Evolutionary conservation across 805 yeast species (phyloP).

Genomic region (Torulaspora delbrueckii): DNA sequence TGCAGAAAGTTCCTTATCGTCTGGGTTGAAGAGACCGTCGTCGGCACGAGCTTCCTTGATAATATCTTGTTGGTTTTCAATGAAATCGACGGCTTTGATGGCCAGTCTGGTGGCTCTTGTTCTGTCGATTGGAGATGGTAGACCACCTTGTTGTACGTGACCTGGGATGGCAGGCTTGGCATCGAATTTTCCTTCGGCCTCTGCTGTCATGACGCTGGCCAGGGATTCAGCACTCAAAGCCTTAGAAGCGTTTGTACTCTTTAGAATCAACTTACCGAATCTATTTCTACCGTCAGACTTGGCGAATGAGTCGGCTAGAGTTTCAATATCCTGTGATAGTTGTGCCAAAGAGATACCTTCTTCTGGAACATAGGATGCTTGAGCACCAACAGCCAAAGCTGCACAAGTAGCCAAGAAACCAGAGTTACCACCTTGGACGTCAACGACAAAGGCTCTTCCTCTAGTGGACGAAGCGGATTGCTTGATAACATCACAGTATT

Average conservation of each 20-base stretch:
- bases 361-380: conserved; percentile 74
- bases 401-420: conserved; percentile 72
- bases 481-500: conserved; percentile 73
- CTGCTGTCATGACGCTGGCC: conserved; percentile 62
- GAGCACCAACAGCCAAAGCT: conserved; percentile 66
- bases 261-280: conserved; percentile 64
- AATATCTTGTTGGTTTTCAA: conserved; percentile 42
- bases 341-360: conserved; percentile 56
- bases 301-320: conserved; percentile 55
- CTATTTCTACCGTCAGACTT: conserved; percentile 58
- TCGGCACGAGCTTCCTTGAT: conserved; percentile 31
- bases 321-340: conserved; percentile 59
- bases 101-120: conserved; percentile 69
- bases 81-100: conserved; percentile 61
- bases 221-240: conserved; percentile 64
- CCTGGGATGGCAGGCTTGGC: conserved; percentile 81
- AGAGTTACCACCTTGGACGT: conserved; percentile 81
- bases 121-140: conserved; percentile 75
- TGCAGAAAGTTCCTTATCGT: conserved; percentile 35
- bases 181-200: conserved; percentile 62
- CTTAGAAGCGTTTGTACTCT: conserved; percentile 64
- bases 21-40: conserved; percentile 28
- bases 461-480: conserved; percentile 76
- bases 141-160: conserved; percentile 80
- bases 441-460: conserved; percentile 74